Percentiles rank a stretch among this genome's conserved stretches.
Conservation (phyloP, 805 yeast genomes). For the Saturnispora saitoi region DNA sequence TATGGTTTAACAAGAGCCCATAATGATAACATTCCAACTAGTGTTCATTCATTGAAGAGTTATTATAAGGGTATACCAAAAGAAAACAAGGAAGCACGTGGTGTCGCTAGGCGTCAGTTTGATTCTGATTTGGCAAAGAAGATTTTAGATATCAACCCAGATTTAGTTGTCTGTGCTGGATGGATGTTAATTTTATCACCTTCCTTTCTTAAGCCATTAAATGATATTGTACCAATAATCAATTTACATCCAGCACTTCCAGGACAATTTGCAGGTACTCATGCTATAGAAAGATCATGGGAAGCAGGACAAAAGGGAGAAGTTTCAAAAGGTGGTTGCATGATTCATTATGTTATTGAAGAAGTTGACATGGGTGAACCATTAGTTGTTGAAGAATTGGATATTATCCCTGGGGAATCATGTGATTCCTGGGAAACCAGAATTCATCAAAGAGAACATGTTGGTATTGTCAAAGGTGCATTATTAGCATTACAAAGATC, state of each 20-base stretch:
- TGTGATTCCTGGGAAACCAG: conserved; percentile 73
- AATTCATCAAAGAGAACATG: conserved; percentile 79
- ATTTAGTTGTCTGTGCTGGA: conserved; percentile 93
- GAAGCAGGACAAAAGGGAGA: conserved; percentile 85
- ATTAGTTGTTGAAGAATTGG: conserved; percentile 69
- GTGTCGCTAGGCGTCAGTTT: conserved; percentile 56
- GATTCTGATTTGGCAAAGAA: conserved; percentile 70
- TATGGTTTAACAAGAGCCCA: conserved; percentile 79
- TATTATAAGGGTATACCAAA: conserved; percentile 74
- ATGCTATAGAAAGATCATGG: conserved; percentile 96
- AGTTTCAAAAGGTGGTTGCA: conserved; percentile 74
- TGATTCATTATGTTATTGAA: conserved; percentile 95
- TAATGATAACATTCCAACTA: conserved; percentile 60
- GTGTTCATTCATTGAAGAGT: conserved; percentile 57
- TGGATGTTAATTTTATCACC: conserved; percentile 93
- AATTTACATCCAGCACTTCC: conserved; percentile 97
- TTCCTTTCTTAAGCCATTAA: conserved; percentile 57
- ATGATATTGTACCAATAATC: conserved; percentile 65
- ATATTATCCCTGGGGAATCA: conserved; percentile 61
- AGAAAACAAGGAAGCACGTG: conserved; percentile 51
- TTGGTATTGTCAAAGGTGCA: conserved; percentile 91
- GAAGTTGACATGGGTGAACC: conserved; percentile 95
- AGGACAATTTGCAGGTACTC: conserved; percentile 93
- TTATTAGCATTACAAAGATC: conserved; percentile 42
- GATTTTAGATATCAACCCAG: conserved; percentile 58